Evolutionary conservation across 768 basidiomycete genomes (phyloP).

Genomic region (Lactifluus piperatus): DNA sequence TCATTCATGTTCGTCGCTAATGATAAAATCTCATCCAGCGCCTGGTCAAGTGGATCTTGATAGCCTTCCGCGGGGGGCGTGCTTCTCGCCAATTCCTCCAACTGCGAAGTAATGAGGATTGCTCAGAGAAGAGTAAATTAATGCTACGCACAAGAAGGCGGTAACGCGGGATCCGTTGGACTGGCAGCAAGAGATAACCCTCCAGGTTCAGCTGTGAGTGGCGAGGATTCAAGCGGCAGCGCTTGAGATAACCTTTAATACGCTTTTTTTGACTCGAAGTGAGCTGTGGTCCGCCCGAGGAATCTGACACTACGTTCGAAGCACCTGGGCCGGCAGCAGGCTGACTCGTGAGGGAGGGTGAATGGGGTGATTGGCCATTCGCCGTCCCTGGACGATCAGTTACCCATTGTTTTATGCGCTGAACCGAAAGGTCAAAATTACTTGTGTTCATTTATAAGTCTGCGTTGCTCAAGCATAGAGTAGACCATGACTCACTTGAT

Average conservation of each 20-base stretch:
- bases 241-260: constrained; percentile 82
- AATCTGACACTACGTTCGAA: constrained; percentile 30
- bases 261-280: constrained; percentile 80
- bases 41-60: constrained; percentile 75
- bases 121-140: background rate
- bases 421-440: constrained; percentile 90
- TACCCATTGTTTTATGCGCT: constrained; percentile 83
- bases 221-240: constrained; percentile 78
- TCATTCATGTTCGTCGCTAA: constrained; percentile 97
- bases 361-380: constrained; percentile 32
- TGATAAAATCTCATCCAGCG: constrained; percentile 77
- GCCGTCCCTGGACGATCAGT: constrained; percentile 41
- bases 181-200: constrained; percentile 87
- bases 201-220: constrained; percentile 94
- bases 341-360: constrained; percentile 49
- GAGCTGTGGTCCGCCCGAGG: constrained; percentile 45
- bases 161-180: constrained; percentile 97
- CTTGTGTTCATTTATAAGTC: constrained; percentile 32
- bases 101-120: constrained; percentile 31
- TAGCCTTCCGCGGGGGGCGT: constrained; percentile 76
- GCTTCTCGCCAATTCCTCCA: constrained; percentile 78
- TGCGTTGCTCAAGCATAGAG: background rate
- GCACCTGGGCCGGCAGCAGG: constrained; percentile 31
- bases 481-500: constrained; percentile 65
- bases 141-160: constrained; percentile 66